Percentiles rank a stretch among this genome's conserved stretches.
phyloP scores from a whole-genome alignment of 164 flowering plant genomes.

The grape (Vitis vinifera) region ASM3070453v1 NC_081810.1:20383501-20384000 shows the following conservation, averaged over 20 bases:
- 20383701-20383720: constrained; percentile 22
- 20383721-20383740: constrained; percentile 5
- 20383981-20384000: constrained; percentile 14
- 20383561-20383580: constrained; percentile 8
- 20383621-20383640: constrained; percentile 20
- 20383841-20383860: constrained; percentile 10
- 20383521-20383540: constrained; percentile 14
- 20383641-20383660: constrained; percentile 26
- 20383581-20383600: constrained; percentile 17
- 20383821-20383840: constrained; percentile 14
- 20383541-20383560: constrained; percentile 12
- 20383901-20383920: constrained; percentile 2
- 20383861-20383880: constrained; percentile 19
- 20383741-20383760: constrained; percentile 26
- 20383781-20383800: not conserved
- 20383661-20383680: constrained; percentile 9
- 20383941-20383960: not conserved
- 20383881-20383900: constrained; percentile 9
- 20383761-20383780: constrained; percentile 21
- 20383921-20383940: constrained; percentile 18
- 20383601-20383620: constrained; percentile 17
- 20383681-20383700: constrained; percentile 4
- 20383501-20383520: constrained; percentile 19
- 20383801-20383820: constrained; percentile 13
- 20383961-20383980: constrained; percentile 4